These are phyloP conservation scores for Tulasnella sp. DNA, from an alignment of 768 basidiomycete genomes.

Conservation along the genomic window DNA sequence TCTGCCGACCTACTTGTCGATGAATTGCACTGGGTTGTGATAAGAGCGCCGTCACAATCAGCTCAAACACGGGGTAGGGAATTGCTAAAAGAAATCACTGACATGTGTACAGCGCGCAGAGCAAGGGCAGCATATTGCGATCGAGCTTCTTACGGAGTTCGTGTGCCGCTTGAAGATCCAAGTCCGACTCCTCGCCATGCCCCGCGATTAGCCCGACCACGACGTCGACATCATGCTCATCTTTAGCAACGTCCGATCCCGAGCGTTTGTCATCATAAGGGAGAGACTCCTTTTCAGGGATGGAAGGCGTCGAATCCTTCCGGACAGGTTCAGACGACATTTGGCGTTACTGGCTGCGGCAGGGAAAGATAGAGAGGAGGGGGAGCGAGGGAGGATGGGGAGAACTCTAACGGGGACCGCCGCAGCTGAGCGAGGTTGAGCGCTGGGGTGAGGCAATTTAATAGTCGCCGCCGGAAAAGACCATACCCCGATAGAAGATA, in stretches of 20 bases:
- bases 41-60: background rate
- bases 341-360: too few relatives aligned
- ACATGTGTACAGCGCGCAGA: background rate
- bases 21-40: slow-evolving; percentile 24
- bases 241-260: background rate
- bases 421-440: too few relatives aligned
- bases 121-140: background rate
- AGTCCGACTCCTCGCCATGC: slow-evolving; percentile 6
- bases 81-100: background rate
- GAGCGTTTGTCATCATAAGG: background rate
- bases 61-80: background rate
- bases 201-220: slow-evolving; percentile 2
- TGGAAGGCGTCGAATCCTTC: too few relatives aligned
- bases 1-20: slow-evolving; percentile 23
- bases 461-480: too few relatives aligned
- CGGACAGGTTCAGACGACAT: too few relatives aligned
- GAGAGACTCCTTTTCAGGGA: too few relatives aligned
- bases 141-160: background rate
- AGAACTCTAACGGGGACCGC: too few relatives aligned
- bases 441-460: too few relatives aligned
- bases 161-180: background rate
- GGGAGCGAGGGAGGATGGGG: too few relatives aligned
- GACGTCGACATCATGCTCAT: background rate
- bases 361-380: too few relatives aligned
- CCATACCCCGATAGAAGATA: too few relatives aligned